phyloP scores from a whole-genome alignment of 805 yeast genomes.

The Naumovozyma dairenensis region DNA sequence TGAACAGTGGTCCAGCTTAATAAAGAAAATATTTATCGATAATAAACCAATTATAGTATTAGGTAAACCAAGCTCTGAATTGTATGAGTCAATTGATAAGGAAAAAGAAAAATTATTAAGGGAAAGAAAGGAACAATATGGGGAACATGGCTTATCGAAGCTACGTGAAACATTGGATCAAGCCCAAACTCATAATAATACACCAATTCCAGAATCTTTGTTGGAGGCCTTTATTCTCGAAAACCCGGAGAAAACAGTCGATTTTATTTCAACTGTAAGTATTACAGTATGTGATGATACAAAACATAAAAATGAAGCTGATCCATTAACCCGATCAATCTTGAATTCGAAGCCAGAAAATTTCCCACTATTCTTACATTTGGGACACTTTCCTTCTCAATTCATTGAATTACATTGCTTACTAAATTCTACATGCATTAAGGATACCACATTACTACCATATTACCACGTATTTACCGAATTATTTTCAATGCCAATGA shows the following conservation, averaged over 20 bases:
- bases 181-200: constrained; percentile 62
- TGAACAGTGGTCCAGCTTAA: constrained; percentile 56
- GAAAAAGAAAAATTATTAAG: constrained; percentile 41
- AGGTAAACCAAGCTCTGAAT: constrained; percentile 52
- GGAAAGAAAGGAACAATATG: constrained; percentile 43
- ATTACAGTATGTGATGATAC: constrained; percentile 39
- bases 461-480: constrained; percentile 58
- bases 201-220: constrained; percentile 64
- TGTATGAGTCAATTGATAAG: constrained; percentile 44
- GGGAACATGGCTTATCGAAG: constrained; percentile 48
- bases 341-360: constrained; percentile 32
- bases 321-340: constrained; percentile 22
- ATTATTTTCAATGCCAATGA: constrained; percentile 64
- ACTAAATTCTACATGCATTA: constrained; percentile 45
- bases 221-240: constrained; percentile 57
- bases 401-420: constrained; percentile 62
- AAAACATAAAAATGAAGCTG: constrained; percentile 9
- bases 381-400: constrained; percentile 71
- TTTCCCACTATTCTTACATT: constrained; percentile 62
- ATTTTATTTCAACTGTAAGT: constrained; percentile 59
- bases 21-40: constrained; percentile 44
- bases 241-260: constrained; percentile 57
- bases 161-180: constrained; percentile 41
- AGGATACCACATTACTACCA: constrained; percentile 42
- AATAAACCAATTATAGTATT: constrained; percentile 57